phyloP scores from a whole-genome alignment of 225 moss, liverwort and hornwort species.

The Straminergon stramineum region DNA sequence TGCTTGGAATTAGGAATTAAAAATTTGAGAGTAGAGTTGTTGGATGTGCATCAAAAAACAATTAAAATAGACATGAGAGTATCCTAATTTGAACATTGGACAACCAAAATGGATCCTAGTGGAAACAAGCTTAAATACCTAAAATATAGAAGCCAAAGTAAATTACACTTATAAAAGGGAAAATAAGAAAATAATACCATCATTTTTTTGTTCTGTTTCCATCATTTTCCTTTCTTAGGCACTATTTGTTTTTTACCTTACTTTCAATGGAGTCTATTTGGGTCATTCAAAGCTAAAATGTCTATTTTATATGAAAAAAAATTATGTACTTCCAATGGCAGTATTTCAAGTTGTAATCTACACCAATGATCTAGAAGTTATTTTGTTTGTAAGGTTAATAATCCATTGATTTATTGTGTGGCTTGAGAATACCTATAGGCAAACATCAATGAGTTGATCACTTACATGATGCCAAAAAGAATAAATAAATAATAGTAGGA shows the following conservation, averaged over 20 bases:
- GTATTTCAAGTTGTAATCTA: background rate
- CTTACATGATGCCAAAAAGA: background rate
- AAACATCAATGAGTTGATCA: background rate
- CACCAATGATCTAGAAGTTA: rapidly evolving
- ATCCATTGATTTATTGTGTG: background rate
- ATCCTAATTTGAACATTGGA: background rate
- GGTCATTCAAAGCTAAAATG: background rate
- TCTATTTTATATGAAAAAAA: background rate
- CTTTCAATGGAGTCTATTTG: background rate
- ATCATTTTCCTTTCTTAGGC: background rate
- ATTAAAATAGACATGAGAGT: rapidly evolving
- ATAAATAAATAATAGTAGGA: too few species aligned
- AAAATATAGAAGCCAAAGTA: background rate
- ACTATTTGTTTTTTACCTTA: background rate
- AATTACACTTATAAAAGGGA: rapidly evolving
- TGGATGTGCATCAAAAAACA: background rate
- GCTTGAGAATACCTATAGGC: background rate
- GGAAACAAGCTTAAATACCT: background rate
- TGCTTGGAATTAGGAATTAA: background rate
- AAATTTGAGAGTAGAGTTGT: background rate
- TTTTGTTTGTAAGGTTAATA: background rate
- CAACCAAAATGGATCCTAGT: background rate
- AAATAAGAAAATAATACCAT: background rate
- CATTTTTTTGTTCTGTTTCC: background rate
- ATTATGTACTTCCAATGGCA: rapidly evolving